phyloP scores from a whole-genome alignment of 192 early-diverging fungal genomes.

The Coemansia sp. region DNA sequence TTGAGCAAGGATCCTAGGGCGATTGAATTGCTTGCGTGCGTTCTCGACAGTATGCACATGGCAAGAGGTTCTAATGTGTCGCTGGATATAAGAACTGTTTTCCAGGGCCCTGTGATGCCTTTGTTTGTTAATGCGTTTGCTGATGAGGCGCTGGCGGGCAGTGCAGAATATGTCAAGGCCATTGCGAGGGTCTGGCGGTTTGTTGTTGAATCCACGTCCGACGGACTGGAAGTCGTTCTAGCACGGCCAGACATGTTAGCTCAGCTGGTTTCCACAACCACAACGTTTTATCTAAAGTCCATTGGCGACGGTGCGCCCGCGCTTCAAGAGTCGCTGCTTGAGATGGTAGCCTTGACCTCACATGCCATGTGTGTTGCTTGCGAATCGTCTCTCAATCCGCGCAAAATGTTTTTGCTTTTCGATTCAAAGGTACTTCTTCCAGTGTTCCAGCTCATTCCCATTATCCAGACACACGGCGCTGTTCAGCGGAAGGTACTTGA shows the following conservation, averaged over 20 bases:
- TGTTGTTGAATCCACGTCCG: constrained; percentile 16
- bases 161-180: constrained; percentile 12
- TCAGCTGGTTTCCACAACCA: constrained; percentile 16
- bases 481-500: constrained; percentile 16
- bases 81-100: constrained; percentile 28
- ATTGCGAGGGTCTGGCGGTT: constrained; percentile 33
- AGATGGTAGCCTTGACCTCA: constrained; percentile 10
- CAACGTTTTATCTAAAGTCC: constrained; percentile 9
- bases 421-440: constrained; percentile 27
- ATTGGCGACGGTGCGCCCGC: not conserved
- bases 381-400: constrained; percentile 36
- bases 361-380: constrained; percentile 30
- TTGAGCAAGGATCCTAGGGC: constrained; percentile 23
- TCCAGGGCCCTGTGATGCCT: constrained; percentile 29
- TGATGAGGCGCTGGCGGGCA: not conserved
- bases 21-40: constrained; percentile 16
- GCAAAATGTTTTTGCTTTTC: constrained; percentile 32
- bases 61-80: not conserved
- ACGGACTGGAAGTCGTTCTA: constrained; percentile 32
- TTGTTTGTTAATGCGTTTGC: constrained; percentile 37
- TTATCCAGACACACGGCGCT: not conserved
- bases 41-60: constrained; percentile 30
- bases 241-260: constrained; percentile 33
- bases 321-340: constrained; percentile 14
- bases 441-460: constrained; percentile 17